phyloP scores from a whole-genome alignment of 805 yeast genomes.

The Clavispora carvajalis region DNA sequence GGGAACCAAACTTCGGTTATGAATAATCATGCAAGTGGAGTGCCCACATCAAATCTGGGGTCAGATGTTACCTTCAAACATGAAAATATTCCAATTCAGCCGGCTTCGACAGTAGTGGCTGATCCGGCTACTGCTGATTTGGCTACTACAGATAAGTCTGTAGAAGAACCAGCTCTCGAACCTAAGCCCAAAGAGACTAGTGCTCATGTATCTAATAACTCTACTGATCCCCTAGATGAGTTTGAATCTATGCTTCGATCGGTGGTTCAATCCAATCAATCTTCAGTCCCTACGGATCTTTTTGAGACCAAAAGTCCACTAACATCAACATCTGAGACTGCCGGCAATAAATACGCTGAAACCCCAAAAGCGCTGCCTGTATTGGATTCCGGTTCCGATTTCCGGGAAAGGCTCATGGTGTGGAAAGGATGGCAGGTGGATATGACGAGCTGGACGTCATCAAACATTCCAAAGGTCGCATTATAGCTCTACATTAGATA shows the following conservation, averaged over 20 bases:
- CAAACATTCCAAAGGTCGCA: constrained; percentile 36
- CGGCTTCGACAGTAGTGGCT: no score
- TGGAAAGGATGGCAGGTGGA: constrained; percentile 88
- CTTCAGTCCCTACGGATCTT: no score
- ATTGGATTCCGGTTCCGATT: constrained; percentile 38
- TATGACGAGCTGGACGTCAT: constrained; percentile 77
- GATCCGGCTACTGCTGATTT: no score
- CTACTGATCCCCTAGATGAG: neutral
- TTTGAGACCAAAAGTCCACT: neutral
- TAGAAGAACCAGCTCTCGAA: neutral
- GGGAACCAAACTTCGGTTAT: no score
- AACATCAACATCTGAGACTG: neutral
- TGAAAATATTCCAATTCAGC: no score
- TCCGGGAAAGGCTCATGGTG: constrained; percentile 52
- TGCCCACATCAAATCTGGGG: no score
- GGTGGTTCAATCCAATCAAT: neutral
- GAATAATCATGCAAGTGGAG: no score
- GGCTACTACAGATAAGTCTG: no score
- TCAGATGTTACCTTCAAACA: no score
- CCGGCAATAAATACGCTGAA: constrained; percentile 27
- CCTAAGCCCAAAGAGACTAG: neutral
- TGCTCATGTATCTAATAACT: neutral
- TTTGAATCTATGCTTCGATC: neutral
- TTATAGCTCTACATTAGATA: constrained; percentile 11
- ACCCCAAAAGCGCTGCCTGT: constrained; percentile 17